Evolutionary conservation across 148 eudicot genomes (phyloP), one percentile per base, ranked within the genome.

Genomic region (Linanthus parryae): DNA sequence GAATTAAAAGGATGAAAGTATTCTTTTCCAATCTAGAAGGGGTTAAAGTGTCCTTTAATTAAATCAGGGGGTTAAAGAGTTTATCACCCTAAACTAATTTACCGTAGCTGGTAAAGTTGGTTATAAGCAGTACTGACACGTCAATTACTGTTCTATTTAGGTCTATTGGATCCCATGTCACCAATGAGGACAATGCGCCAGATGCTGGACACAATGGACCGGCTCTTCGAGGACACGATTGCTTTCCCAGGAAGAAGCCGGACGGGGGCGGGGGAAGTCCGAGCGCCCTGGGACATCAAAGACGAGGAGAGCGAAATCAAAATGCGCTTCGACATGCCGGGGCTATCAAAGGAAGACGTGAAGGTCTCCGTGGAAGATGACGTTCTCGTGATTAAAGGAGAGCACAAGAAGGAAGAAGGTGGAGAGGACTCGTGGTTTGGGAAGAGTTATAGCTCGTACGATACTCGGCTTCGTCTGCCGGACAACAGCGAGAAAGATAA

Each of bases 251-350:
- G 74, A 12, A 23, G 28, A 0, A n/a, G 30, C 21, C 5, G 36
- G 13, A 36, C 71, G 0, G 48, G 23, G 4, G 52, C 60, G 40
- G n/a, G n/a, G n/a, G 83, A 77, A 23, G 30, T 72, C 3, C 74
- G 91, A 0, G 39, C 82, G 0, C 97, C 95, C 0, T 90, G 92
- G 88, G 97, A 90, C 62, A 52, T 83, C 25, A 58, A 61, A 42
- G 85, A 85, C 20, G 85, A 70, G 1, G 92, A 83, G 6, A 52
- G 68, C 44, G 88, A 80, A 55, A 58, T 85, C 64, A 80, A 70
- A 59, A 90, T 85, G 88, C 58, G 95, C 38, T 80, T 90, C 54
- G 92, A 90, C 71, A 73, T 90, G 72, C 97, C 95, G 0, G 95
- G 95, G 0, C 70, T 81, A 0, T 58, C 87, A 9, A 87, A 78